Evolutionary conservation across 352 stramenopile genomes (phyloP).

Genomic region (Phytophthora crassamura): DNA sequence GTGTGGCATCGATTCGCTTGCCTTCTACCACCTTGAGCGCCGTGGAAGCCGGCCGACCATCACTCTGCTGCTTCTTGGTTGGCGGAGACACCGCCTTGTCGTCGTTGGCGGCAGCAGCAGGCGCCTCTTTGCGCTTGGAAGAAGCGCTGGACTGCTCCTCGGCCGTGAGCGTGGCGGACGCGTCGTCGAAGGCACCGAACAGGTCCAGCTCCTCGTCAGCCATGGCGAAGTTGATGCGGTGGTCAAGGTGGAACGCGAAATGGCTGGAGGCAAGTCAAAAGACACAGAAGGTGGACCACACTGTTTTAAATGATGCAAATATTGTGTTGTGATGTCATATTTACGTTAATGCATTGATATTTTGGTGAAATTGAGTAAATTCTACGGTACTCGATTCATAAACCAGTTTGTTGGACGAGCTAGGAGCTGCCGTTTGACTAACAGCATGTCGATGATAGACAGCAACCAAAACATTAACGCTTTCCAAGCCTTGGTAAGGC

Average conservation of each 20-base stretch:
- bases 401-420: no score
- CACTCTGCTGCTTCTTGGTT: slow-evolving; percentile 60
- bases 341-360: no score
- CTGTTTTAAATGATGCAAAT: no score
- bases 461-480: no score
- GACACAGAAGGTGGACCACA: no score
- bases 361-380: no score
- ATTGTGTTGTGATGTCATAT: no score
- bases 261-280: slow-evolving; percentile 16
- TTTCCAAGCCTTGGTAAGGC: no score
- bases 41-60: slow-evolving; percentile 36
- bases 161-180: slow-evolving; percentile 62
- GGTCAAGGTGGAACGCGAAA: slow-evolving; percentile 7
- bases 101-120: slow-evolving; percentile 29
- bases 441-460: no score
- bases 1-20: slow-evolving; percentile 78
- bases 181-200: slow-evolving; percentile 94
- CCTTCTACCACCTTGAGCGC: slow-evolving; percentile 73
- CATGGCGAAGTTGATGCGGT: slow-evolving; percentile 19
- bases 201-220: slow-evolving; percentile 92
- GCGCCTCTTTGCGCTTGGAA: slow-evolving; percentile 57
- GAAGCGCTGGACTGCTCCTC: slow-evolving; percentile 54
- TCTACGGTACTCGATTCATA: no score
- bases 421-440: no score
- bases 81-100: slow-evolving; percentile 45